Base-by-base conservation (phyloP, 129 eudicot species). In the Ambrosia artemisiifolia region DNA sequence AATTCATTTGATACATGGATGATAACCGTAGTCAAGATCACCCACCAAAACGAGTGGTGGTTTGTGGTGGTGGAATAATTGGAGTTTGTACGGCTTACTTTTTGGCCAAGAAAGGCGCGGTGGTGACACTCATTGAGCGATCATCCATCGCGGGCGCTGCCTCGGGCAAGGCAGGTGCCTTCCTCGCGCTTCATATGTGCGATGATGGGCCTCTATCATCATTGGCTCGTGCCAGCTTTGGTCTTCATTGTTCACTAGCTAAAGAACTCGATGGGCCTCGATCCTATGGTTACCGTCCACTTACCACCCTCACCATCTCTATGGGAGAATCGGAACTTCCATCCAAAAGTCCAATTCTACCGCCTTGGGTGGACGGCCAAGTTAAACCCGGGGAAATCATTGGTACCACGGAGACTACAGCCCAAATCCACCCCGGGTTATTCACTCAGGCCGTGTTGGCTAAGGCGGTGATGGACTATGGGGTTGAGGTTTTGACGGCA, bases 11-110 rank as follows among this genome's bases (percentile, higher is more conserved):
- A 38, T 24, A 74, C 49, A 86, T 84, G 88, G 85, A 73, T 9
- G 28, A 61, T 2, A 62, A 69, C 53, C 66, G 36, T 35, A 8
- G 24, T 18, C 72, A 70, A 50, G 57, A 46, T 53, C 49, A 50
- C 1, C 74, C 75, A 56, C 84, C 88, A 2, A 86, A 91, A 46
- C 67, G 48, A 67, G 93, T 91, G 55, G 84, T 86, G 44, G 95
- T 91, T n/a, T 91, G 97, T 84, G 97, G 97, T 62, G 96, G 97
- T 76, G 96, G 97, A 68, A 87, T 92, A 40, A 81, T 92, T 80
- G 97, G 97, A 56, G 96, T 88, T 20, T 92, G 97, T 79, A 79
- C 94, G 33, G 94, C 96, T 50, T 92, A 92, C 77, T 92, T 79
- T 83, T 63, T 92, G 34, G 78, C 96, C 60, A 81, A 88, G 57